Percentiles rank a stretch among this genome's conserved stretches.
Conservation (phyloP, 768 basidiomycete genomes). For the Clavaria fumosa region DNA sequence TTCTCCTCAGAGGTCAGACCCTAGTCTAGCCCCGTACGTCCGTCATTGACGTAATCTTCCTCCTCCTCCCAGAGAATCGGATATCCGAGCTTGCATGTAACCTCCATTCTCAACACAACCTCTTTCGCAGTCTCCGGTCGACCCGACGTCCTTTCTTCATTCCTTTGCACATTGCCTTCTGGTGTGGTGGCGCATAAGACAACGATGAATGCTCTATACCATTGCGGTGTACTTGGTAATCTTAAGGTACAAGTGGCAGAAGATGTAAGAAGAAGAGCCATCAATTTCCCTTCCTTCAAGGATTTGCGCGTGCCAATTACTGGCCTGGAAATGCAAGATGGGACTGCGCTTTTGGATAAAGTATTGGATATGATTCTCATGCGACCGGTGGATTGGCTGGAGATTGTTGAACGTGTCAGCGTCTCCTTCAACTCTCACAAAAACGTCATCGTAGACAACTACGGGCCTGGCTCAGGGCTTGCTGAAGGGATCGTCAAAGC, state of each 20-base stretch:
- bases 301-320: constrained; percentile 34
- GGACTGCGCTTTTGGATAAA: constrained; percentile 22
- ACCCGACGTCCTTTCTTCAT: constrained; percentile 32
- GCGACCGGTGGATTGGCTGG: constrained; percentile 39
- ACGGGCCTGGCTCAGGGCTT: constrained; percentile 31
- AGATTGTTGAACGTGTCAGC: constrained; percentile 20
- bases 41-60: constrained; percentile 4
- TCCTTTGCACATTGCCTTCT: constrained; percentile 24
- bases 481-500: constrained; percentile 25
- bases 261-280: constrained; percentile 29
- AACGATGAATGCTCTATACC: constrained; percentile 37
- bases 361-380: constrained; percentile 36
- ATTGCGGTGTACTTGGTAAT: constrained; percentile 21
- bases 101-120: constrained; percentile 31
- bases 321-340: constrained; percentile 22
- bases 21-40: constrained; percentile 1
- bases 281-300: constrained; percentile 33
- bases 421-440: constrained; percentile 11
- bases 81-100: no score
- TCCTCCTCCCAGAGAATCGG: no score
- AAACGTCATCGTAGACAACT: constrained; percentile 27
- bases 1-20: constrained; percentile 7
- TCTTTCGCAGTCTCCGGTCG: constrained; percentile 44
- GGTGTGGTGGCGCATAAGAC: constrained; percentile 26
- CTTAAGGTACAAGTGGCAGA: constrained; percentile 25